Base-by-base conservation (phyloP, 2,329 filamentous ascomycete genomes). In the Didymella pinodella region DNA sequence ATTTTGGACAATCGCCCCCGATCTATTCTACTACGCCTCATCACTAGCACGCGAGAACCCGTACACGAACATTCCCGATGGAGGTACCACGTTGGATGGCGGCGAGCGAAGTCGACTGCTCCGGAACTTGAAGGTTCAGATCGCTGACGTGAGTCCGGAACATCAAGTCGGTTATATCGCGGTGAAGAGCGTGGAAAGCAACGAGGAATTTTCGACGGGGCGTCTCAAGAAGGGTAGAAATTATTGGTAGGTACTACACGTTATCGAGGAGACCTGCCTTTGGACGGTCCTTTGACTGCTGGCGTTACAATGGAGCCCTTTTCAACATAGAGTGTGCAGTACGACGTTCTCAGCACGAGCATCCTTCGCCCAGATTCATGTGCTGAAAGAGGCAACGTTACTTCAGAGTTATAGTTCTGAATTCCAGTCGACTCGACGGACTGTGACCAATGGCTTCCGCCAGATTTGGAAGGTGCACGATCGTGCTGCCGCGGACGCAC, bases 1-100 rank as follows among this genome's bases (percentile, higher is more conserved):
- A 4, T 47, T 47, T 10, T 38, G 46, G 18, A 62, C 53, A 10
- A 34, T 61, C 1, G 64, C 62, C 1, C 67, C 68, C 7, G 68
- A 68, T 26, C 47, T 72, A 38, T 62, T 72, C 29, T 63, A 65
- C 14, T 67, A 61, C 45, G 62, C 65, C 0, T 48, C 68, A 48
- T 59, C 62, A 1, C 29, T 70, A 36, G 68, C 64, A 1, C 64
- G 68, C 16, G 63, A 69, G 47, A 72, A 71, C 44, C 63, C 66
- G 1, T 63, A 65, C 20, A 54, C 65, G 5, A 36, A 44, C 2
- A 44, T 65, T 5, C 63, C 63, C 4, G 7, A 51, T 10, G 61
- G 65, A 18, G 66, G 67, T 20, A 56, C 46, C 7, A 46, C 55
- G 38, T 26, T 68, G 7, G 65, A 61, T 32, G 69, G 60, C 2